These are phyloP conservation scores for Syzygium oleosum DNA, from an alignment of 345 rosid species.

Conservation along the genomic window DNA sequence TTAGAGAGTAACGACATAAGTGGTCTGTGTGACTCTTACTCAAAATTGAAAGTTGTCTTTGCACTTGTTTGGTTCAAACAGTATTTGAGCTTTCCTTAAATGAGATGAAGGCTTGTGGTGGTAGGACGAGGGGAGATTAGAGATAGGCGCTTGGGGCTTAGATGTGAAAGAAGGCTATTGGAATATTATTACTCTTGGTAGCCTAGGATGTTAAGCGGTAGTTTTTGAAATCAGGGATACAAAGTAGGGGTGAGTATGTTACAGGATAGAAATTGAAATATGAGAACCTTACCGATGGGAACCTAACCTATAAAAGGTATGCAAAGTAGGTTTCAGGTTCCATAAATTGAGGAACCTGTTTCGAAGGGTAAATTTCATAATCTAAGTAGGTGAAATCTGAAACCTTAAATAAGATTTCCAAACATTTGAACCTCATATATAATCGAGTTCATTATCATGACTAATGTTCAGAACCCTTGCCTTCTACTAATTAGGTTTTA, in stretches of 20 bases:
- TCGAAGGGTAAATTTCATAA: too few species aligned
- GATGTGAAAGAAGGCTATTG: too few species aligned
- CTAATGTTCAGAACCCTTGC: neutral
- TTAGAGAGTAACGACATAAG: neutral
- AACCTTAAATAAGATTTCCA: too few species aligned
- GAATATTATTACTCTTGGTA: too few species aligned
- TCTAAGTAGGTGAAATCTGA: too few species aligned
- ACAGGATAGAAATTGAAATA: accelerated
- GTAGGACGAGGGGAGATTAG: neutral
- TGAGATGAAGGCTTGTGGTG: neutral
- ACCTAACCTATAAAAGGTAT: too few species aligned
- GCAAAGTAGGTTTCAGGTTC: accelerated
- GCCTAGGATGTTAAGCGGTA: neutral
- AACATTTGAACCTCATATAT: neutral
- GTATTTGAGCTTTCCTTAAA: neutral
- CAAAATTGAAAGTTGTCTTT: neutral
- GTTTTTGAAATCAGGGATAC: too few species aligned
- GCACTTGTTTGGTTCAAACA: neutral
- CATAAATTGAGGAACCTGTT: too few species aligned
- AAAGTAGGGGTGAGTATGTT: too few species aligned
- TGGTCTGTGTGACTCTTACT: neutral
- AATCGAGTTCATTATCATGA: neutral
- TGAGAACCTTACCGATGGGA: too few species aligned
- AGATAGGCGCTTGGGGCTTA: neutral
- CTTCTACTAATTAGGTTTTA: neutral